Conservation (phyloP, 2,329 filamentous ascomycete genomes). For the Tolypocladium sp. region DNA sequence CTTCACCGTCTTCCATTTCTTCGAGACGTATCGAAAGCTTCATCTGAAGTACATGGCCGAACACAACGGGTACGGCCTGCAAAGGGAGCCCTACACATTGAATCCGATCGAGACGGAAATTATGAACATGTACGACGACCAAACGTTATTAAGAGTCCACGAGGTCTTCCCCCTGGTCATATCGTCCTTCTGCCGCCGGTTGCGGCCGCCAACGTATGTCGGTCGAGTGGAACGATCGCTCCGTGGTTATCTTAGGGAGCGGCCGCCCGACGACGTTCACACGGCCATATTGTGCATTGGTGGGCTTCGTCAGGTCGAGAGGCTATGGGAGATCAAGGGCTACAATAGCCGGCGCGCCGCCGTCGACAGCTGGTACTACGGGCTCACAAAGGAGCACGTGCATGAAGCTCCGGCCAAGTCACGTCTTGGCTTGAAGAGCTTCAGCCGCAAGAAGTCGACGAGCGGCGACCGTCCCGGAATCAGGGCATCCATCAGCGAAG, state of each 20-base stretch:
- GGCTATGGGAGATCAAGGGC: constrained; percentile 57
- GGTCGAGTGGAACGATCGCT: constrained; percentile 53
- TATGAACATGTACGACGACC: constrained; percentile 56
- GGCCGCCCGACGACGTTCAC: constrained; percentile 53
- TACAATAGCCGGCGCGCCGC: constrained; percentile 51
- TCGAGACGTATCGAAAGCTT: constrained; percentile 52
- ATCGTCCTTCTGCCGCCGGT: constrained; percentile 52
- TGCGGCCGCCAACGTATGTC: constrained; percentile 56
- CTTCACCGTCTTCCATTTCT: constrained; percentile 60
- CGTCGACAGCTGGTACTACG: constrained; percentile 52
- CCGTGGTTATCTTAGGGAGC: constrained; percentile 54
- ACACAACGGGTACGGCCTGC: constrained; percentile 41
- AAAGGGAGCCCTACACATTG: constrained; percentile 43
- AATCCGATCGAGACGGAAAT: constrained; percentile 55
- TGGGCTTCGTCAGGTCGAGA: constrained; percentile 52
- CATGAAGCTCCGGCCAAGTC: constrained; percentile 36
- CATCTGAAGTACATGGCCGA: constrained; percentile 48
- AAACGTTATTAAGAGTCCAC: constrained; percentile 53
- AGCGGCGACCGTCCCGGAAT: constrained; percentile 15
- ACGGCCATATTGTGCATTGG: constrained; percentile 51
- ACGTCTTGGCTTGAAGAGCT: constrained; percentile 40
- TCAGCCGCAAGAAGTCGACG: constrained; percentile 50
- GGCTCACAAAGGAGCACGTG: constrained; percentile 33
- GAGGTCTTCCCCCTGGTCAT: constrained; percentile 56
- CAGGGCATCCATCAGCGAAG: constrained; percentile 14